A percentile compares a stretch with the other conserved stretches of the same genome.
These are phyloP conservation scores for Carallia pectinifolia DNA, from an alignment of 345 rosid genomes.

Conservation along the genomic window DNA sequence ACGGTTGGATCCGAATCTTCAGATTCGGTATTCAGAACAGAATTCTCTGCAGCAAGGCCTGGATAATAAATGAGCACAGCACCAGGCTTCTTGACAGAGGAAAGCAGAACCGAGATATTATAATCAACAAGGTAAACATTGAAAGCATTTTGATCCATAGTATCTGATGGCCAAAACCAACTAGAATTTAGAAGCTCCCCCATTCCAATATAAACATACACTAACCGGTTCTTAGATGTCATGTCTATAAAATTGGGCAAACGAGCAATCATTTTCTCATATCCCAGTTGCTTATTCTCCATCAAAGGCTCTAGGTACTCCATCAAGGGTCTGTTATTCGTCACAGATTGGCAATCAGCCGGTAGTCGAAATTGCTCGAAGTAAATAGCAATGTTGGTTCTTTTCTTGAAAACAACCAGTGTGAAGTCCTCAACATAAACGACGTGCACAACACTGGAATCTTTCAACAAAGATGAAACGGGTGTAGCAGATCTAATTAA, in stretches of 20 bases:
- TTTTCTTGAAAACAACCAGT: constrained; percentile 71
- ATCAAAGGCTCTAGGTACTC: constrained; percentile 60
- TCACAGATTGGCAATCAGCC: constrained; percentile 51
- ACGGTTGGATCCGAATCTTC: constrained; percentile 50
- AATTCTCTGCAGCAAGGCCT: constrained; percentile 50
- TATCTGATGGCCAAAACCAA: constrained; percentile 73
- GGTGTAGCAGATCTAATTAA: constrained; percentile 75
- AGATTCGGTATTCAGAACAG: constrained; percentile 5
- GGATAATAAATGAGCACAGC: constrained; percentile 77
- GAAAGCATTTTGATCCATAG: constrained; percentile 53
- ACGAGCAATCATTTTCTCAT: constrained; percentile 45
- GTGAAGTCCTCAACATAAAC: constrained; percentile 52
- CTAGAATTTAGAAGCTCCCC: constrained; percentile 52
- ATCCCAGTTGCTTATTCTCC: constrained; percentile 37
- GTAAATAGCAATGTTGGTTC: constrained; percentile 30
- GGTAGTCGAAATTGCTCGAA: constrained; percentile 55
- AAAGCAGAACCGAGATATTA: constrained; percentile 67
- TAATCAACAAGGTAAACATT: constrained; percentile 73
- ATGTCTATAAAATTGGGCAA: constrained; percentile 62
- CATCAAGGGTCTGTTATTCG: constrained; percentile 44
- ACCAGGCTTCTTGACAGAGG: constrained; percentile 66
- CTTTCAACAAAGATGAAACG: constrained; percentile 62
- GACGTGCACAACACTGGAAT: constrained; percentile 65
- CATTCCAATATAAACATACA: constrained; percentile 67
- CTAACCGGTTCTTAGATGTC: constrained; percentile 47